phyloP scores from a whole-genome alignment of 768 basidiomycete species.

The Royoungia palumana region DNA sequence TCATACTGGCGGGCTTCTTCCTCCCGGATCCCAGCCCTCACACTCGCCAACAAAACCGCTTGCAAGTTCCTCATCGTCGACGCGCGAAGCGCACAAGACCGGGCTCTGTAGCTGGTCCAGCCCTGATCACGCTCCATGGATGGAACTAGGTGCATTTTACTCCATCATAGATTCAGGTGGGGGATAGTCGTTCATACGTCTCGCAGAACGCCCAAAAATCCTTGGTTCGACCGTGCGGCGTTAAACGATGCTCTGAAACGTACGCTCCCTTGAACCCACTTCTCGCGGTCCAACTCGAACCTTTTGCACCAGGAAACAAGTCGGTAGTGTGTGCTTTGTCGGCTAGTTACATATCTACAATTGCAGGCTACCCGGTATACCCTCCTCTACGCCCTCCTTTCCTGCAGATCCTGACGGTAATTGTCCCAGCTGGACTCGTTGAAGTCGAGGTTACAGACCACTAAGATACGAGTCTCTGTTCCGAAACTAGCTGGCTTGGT shows the following conservation, averaged over 20 bases:
- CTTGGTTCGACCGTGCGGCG: constrained; percentile 58
- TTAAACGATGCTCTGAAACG: constrained; percentile 67
- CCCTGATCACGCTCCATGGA: constrained; percentile 64
- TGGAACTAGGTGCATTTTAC: constrained; percentile 55
- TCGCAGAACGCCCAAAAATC: constrained; percentile 50
- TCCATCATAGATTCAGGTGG: not conserved
- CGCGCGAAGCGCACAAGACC: constrained; percentile 70
- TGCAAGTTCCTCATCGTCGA: constrained; percentile 23
- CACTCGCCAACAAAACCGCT: constrained; percentile 13
- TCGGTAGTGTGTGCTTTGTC: constrained; percentile 87
- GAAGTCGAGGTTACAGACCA: constrained; percentile 90
- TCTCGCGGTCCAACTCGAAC: constrained; percentile 5
- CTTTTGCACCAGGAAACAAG: constrained; percentile 60
- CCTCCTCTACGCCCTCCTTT: not conserved
- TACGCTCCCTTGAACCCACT: constrained; percentile 32
- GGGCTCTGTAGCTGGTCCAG: constrained; percentile 63
- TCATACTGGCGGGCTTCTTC: constrained; percentile 11
- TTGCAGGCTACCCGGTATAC: constrained; percentile 82
- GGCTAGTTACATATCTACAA: constrained; percentile 88
- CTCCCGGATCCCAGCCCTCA: constrained; percentile 16
- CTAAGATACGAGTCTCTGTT: constrained; percentile 70
- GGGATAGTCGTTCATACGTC: constrained; percentile 20
- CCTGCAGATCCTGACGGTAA: not conserved
- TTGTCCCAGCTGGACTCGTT: constrained; percentile 79
- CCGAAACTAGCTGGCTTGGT: constrained; percentile 67